phyloP scores from a whole-genome alignment of 75 land plant genomes.

The Isoetes taiwanensis region DNA sequence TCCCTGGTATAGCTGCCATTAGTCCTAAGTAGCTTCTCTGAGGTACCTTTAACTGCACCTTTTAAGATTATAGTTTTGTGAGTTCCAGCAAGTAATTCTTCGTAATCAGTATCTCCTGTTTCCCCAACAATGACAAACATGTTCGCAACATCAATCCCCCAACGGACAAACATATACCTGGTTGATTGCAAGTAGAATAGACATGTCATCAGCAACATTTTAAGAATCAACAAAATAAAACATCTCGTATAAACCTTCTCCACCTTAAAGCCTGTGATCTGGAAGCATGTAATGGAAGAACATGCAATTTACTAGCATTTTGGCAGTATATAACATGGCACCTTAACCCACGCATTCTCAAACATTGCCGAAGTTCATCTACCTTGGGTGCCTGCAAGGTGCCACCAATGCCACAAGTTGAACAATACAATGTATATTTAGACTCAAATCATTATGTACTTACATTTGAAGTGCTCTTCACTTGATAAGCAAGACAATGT shows the following conservation, averaged over 20 bases:
- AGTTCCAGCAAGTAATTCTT: conserved; percentile 50
- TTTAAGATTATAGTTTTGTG: conserved; percentile 66
- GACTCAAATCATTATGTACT: background rate
- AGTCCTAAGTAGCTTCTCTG: conserved; percentile 44
- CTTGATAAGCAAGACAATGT: conserved; percentile 57
- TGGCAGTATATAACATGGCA: conserved; percentile 48
- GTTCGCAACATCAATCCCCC: conserved; percentile 69
- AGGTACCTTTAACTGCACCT: conserved; percentile 46
- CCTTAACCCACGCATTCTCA: conserved; percentile 58
- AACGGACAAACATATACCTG: conserved; percentile 77
- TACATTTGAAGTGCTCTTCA: conserved; percentile 10
- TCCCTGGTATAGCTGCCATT: conserved; percentile 43
- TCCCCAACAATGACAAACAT: conserved; percentile 74
- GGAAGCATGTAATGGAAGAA: conserved; percentile 65
- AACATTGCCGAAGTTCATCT: conserved; percentile 36
- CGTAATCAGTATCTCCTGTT: conserved; percentile 73
- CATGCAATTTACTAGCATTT: conserved; percentile 41
- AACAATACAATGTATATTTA: background rate
- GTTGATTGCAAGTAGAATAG: background rate
- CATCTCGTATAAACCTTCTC: background rate
- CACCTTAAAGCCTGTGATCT: conserved; percentile 66
- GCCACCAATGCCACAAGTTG: background rate
- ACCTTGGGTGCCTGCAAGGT: conserved; percentile 35
- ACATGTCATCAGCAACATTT: background rate
- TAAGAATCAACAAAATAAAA: background rate